Evolutionary conservation across 164 flowering plant species (phyloP), one percentile per base, ranked within the genome.

Genomic region (Echeveria elegans): DNA sequence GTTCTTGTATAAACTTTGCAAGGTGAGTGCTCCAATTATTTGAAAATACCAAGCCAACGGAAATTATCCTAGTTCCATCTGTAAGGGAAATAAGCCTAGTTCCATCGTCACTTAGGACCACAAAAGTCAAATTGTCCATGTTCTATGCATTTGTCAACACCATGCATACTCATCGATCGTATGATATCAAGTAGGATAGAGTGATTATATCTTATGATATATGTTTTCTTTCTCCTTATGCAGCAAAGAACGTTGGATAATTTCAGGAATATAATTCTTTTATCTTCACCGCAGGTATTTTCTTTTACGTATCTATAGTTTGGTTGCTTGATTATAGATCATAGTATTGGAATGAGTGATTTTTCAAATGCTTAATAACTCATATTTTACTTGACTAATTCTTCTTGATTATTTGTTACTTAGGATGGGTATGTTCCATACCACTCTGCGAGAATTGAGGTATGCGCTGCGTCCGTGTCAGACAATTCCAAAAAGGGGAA

Each of bases 371-470:
- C n/a, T n/a, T n/a, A n/a, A n/a, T n/a, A n/a, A 50, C 21, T 5
- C 21, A 9, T 50, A 50, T n/a, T n/a, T n/a, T n/a, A n/a, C n/a
- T n/a, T n/a, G 56, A 5, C 7, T 21, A 7, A 21, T 50, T 50
- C 56, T 50, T 10, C 15, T 18, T 18, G 7, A 45, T 66, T 48
- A 36, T 19, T 19, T 75, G 41, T 60, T 30, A 72, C 43, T 69
- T 89, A 92, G 99, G 99, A 95, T 79, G 97, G 99, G 52, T 95
- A 95, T 82, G 90, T 95, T 31, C 99, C 99, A 14, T 88, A 95
- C 78, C 99, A 95, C 72, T 95, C 99, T 6, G 99, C 99, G 19
- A 80, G 99, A 77, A 89, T 95, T 34, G 97, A 95, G 71, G 45
- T 77, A 68, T 89, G 96, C 74, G 88, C 76, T 26, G 89, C 92